Conservation (phyloP, 352 stramenopile genomes). For the Globisporangium emineosum region DNA sequence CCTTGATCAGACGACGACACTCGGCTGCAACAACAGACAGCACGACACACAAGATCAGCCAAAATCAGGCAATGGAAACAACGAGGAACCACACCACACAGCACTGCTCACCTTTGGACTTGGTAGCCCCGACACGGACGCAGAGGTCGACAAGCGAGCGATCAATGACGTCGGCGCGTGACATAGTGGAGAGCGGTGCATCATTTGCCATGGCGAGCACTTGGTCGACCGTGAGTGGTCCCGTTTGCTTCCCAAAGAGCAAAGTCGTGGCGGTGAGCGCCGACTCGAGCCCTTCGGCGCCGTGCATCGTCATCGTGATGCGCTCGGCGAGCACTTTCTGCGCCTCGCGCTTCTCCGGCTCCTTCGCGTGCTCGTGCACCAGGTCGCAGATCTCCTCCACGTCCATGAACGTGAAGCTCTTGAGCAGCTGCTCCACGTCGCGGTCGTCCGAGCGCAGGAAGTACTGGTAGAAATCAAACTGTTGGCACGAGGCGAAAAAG, state of each 20-base stretch:
- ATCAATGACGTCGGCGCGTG: constrained; percentile 55
- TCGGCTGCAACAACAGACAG: constrained; percentile 63
- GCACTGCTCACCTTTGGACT: constrained; percentile 83
- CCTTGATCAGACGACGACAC: constrained; percentile 93
- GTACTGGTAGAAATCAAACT: constrained; percentile 94
- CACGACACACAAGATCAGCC: neutral
- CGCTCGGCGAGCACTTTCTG: constrained; percentile 68
- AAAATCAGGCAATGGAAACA: neutral
- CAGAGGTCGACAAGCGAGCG: constrained; percentile 91
- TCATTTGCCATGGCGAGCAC: constrained; percentile 71
- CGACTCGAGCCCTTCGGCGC: constrained; percentile 68
- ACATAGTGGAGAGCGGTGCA: constrained; percentile 39
- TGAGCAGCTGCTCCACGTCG: constrained; percentile 95
- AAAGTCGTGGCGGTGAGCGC: constrained; percentile 60
- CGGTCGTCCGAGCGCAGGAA: constrained; percentile 87
- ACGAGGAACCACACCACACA: neutral
- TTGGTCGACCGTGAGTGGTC: constrained; percentile 57
- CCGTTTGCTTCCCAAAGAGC: constrained; percentile 64
- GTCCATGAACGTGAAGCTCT: constrained; percentile 97
- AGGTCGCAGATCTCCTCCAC: constrained; percentile 92
- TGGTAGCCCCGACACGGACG: constrained; percentile 81
- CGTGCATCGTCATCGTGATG: constrained; percentile 94
- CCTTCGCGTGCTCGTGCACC: constrained; percentile 66
- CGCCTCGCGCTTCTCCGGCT: constrained; percentile 75
- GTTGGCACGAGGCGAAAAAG: neutral